Conservation (phyloP, 106 monocot genomes). For the Dendrobium officinale region DNA sequence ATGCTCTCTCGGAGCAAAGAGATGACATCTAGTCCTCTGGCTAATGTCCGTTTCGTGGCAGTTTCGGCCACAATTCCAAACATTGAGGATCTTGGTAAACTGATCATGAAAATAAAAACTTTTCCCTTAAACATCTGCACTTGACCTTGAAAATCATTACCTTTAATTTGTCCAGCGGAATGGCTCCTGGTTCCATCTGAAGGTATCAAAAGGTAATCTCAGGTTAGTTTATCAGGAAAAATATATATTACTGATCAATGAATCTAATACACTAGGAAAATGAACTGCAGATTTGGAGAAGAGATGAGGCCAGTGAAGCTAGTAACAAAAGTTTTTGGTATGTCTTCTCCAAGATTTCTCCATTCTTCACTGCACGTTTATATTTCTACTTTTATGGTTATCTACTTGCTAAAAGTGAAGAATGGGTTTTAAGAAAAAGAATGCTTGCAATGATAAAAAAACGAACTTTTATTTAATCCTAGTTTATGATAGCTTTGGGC, state of each 20-base stretch:
- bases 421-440: too few species aligned
- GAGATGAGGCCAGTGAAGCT: slow-evolving; percentile 99
- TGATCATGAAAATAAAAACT: not conserved
- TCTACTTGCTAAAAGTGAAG: not conserved
- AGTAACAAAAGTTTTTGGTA: slow-evolving; percentile 93
- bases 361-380: not conserved
- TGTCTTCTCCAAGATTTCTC: not conserved
- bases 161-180: slow-evolving; percentile 43
- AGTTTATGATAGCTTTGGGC: not conserved
- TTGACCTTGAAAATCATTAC: slow-evolving; percentile 5
- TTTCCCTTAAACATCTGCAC: not conserved
- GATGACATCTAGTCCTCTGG: slow-evolving; percentile 57
- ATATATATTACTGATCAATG: not conserved
- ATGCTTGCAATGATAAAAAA: too few species aligned
- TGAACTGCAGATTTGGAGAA: slow-evolving; percentile 76
- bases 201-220: slow-evolving; percentile 82
- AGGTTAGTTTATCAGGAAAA: slow-evolving; percentile 1
- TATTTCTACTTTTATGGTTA: not conserved
- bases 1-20: slow-evolving; percentile 76
- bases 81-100: slow-evolving; percentile 82
- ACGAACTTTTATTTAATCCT: not conserved
- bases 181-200: slow-evolving; percentile 79
- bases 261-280: slow-evolving; percentile 9
- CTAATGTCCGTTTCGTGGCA: slow-evolving; percentile 72
- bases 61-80: slow-evolving; percentile 99